Percentiles rank a stretch among this genome's conserved stretches.
These are phyloP conservation scores for Talaromyces sp. DNA, from an alignment of 2,329 filamentous ascomycete species.

Conservation along the genomic window DNA sequence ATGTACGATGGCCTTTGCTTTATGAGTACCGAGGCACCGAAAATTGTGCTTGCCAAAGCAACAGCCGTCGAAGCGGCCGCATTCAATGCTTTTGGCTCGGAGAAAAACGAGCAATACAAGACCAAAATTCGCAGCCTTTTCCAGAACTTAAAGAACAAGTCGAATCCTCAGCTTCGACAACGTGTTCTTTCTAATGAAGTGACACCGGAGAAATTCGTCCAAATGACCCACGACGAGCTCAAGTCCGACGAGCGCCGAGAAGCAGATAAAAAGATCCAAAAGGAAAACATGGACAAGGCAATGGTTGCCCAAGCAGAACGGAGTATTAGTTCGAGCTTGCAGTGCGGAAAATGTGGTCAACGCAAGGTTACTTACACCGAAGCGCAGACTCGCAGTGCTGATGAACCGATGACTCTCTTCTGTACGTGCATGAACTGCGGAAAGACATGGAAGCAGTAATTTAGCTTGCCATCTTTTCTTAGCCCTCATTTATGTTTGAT, in stretches of 20 bases:
- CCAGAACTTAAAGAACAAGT: constrained; percentile 90
- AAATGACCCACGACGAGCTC: constrained; percentile 85
- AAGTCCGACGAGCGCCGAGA: constrained; percentile 77
- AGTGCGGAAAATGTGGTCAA: constrained; percentile 87
- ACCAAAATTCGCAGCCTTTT: constrained; percentile 88
- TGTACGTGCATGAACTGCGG: constrained; percentile 45
- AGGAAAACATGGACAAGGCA: constrained; percentile 95
- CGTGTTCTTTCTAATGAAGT: constrained; percentile 74
- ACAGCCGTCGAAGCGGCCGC: constrained; percentile 74
- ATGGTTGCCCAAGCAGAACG: constrained; percentile 91
- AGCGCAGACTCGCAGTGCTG: constrained; percentile 89
- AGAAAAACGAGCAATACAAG: constrained; percentile 69
- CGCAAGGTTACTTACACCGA: constrained; percentile 94
- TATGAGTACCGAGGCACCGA: constrained; percentile 55
- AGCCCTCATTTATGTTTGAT: background rate
- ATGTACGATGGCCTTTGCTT: constrained; percentile 89
- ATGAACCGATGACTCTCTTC: constrained; percentile 67
- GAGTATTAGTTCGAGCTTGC: constrained; percentile 79
- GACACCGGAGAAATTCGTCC: constrained; percentile 65
- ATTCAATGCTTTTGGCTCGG: constrained; percentile 63
- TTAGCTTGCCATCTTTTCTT: background rate
- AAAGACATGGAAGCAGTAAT: constrained; percentile 42
- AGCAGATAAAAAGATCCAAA: constrained; percentile 69
- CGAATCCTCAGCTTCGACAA: constrained; percentile 70
- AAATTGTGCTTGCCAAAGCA: constrained; percentile 60